Evolutionary conservation across 129 eudicot species (phyloP).

Genomic region (Tagetes patula): DNA sequence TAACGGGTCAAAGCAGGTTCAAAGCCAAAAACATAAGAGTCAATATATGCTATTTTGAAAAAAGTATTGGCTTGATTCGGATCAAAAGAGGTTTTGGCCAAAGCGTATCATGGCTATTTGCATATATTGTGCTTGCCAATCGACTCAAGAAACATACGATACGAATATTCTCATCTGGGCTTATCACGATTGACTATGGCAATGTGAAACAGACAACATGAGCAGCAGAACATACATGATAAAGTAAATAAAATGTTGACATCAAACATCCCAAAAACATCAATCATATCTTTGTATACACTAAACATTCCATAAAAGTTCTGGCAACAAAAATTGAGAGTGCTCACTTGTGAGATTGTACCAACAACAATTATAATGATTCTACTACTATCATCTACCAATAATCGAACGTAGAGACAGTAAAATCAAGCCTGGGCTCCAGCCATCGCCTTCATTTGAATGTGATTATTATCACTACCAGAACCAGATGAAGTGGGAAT

Average conservation of each 20-base stretch:
- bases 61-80: too few relatives aligned
- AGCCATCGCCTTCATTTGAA: slow-evolving; percentile 77
- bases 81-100: too few relatives aligned
- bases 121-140: too few relatives aligned
- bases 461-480: slow-evolving; percentile 53
- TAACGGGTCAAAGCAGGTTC: too few relatives aligned
- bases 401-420: neutral
- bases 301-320: slow-evolving; percentile 17
- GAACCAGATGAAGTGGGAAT: slow-evolving; percentile 49
- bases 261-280: slow-evolving; percentile 27
- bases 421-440: slow-evolving; percentile 73
- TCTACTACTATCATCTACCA: slow-evolving; percentile 22
- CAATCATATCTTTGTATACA: slow-evolving; percentile 37
- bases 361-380: slow-evolving; percentile 24
- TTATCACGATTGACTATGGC: too few relatives aligned
- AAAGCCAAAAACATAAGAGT: too few relatives aligned
- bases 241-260: slow-evolving; percentile 22
- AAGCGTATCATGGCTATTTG: too few relatives aligned
- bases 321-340: slow-evolving; percentile 29
- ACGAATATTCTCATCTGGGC: too few relatives aligned
- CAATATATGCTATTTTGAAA: too few relatives aligned
- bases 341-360: slow-evolving; percentile 23
- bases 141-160: too few relatives aligned
- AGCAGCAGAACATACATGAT: neutral
- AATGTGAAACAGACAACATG: slow-evolving; percentile 3